phyloP scores from a whole-genome alignment of 139 green algal species.

The Limnomonas spitsbergensis region DNA sequence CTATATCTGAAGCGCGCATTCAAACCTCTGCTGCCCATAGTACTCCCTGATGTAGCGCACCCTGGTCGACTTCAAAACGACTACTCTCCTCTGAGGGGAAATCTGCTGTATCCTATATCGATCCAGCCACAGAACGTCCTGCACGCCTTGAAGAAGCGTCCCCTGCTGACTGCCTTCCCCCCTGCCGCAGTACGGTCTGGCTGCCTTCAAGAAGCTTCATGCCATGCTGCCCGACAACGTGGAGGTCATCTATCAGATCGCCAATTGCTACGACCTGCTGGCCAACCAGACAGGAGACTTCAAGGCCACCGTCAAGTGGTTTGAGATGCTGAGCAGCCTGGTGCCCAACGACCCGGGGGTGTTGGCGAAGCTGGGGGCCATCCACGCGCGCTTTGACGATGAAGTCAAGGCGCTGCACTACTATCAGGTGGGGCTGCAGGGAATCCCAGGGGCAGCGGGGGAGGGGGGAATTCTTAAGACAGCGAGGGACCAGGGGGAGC shows the following conservation, averaged over 20 bases:
- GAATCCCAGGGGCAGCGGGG: not conserved
- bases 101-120: no score
- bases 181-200: conserved; percentile 43
- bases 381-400: conserved; percentile 69
- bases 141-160: no score
- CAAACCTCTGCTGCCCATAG: no score
- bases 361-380: conserved; percentile 66
- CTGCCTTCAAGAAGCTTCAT: conserved; percentile 70
- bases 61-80: no score
- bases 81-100: no score
- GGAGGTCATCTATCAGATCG: conserved; percentile 64
- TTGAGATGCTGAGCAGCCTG: conserved; percentile 69
- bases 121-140: no score
- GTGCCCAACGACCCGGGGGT: conserved; percentile 77
- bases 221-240: conserved; percentile 65
- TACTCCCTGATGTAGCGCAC: no score
- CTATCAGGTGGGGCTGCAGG: conserved; percentile 48
- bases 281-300: conserved; percentile 36
- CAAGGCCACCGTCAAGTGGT: conserved; percentile 62
- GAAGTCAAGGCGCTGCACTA: conserved; percentile 75
- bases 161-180: no score
- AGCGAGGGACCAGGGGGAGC: no score
- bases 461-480: no score
- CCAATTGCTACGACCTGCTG: conserved; percentile 61
- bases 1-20: no score